Evolutionary conservation across 1,284 basidiomycete genomes (phyloP).

Genomic region (Tausonia pullulans): DNA sequence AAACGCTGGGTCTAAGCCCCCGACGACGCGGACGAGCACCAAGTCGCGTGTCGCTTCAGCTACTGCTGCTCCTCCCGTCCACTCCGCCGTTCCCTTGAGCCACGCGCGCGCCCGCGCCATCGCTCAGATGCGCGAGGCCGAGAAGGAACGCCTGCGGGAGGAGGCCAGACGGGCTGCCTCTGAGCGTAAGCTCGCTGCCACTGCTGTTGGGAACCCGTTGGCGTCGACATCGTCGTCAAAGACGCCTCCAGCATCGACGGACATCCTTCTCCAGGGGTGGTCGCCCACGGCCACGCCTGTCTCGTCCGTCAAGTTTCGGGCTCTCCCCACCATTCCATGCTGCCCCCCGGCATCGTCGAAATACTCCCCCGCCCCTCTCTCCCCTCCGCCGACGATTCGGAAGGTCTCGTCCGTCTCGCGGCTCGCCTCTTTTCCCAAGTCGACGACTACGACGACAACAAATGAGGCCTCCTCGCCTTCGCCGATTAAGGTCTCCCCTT

Average conservation of each 20-base stretch:
- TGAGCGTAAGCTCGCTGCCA: not conserved
- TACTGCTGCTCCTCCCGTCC: too few relatives aligned
- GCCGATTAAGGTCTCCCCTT: too few relatives aligned
- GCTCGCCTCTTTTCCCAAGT: too few relatives aligned
- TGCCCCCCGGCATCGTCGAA: not conserved
- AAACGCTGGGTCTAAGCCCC: not conserved
- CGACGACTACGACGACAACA: too few relatives aligned
- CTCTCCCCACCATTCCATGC: not conserved
- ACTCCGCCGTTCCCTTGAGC: not conserved
- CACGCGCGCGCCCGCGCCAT: not conserved
- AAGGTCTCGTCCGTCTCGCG: not conserved
- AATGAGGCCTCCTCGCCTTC: too few relatives aligned
- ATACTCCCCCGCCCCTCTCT: not conserved
- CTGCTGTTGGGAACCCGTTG: not conserved
- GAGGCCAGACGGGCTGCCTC: not conserved
- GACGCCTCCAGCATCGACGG: not conserved
- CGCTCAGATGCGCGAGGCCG: not conserved
- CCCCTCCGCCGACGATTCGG: not conserved
- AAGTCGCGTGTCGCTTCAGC: too few relatives aligned
- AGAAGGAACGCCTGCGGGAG: not conserved
- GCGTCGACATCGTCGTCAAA: not conserved
- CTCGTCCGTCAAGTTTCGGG: too few relatives aligned
- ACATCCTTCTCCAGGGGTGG: too few relatives aligned
- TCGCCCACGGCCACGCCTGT: too few relatives aligned
- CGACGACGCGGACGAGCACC: not conserved